Conservation (phyloP, 805 yeast species). For the Danielia oregonensis region DNA sequence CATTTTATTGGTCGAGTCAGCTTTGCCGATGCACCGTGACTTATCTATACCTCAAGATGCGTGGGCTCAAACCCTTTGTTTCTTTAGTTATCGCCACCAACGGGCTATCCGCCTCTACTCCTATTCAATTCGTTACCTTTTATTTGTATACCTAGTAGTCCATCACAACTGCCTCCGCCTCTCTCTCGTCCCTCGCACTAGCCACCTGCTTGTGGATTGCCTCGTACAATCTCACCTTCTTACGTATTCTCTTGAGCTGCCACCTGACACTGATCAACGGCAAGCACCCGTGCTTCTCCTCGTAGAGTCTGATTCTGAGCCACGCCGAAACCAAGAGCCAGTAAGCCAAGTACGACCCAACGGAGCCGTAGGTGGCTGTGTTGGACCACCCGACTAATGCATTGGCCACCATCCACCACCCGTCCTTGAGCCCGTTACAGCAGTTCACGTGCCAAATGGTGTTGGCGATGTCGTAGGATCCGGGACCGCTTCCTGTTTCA, state of each 20-base stretch:
- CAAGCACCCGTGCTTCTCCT: constrained; percentile 35
- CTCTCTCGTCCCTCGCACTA: constrained; percentile 6
- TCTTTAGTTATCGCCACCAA: too few relatives aligned
- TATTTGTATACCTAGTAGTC: too few relatives aligned
- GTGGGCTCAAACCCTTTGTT: too few relatives aligned
- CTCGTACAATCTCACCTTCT: constrained; percentile 22
- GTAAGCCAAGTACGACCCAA: constrained; percentile 31
- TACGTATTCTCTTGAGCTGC: constrained; percentile 54
- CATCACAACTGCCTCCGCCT: constrained; percentile 13
- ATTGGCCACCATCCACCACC: constrained; percentile 45
- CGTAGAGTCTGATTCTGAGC: constrained; percentile 29
- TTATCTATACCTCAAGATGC: too few relatives aligned
- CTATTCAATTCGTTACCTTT: too few relatives aligned
- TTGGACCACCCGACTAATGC: constrained; percentile 47
- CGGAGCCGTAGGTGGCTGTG: constrained; percentile 44
- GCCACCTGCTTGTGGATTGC: constrained; percentile 7
- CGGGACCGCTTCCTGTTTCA: constrained; percentile 46
- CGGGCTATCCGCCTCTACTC: too few relatives aligned
- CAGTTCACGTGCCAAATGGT: constrained; percentile 47
- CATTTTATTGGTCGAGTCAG: too few relatives aligned
- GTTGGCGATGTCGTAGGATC: constrained; percentile 38
- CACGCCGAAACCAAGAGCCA: constrained; percentile 33
- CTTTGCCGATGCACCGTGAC: too few relatives aligned
- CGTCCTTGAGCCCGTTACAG: constrained; percentile 42
- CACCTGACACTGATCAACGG: constrained; percentile 53